These are phyloP conservation scores for Leavenworthia alabamica DNA, from an alignment of 345 rosid species.

Conservation along the genomic window DNA sequence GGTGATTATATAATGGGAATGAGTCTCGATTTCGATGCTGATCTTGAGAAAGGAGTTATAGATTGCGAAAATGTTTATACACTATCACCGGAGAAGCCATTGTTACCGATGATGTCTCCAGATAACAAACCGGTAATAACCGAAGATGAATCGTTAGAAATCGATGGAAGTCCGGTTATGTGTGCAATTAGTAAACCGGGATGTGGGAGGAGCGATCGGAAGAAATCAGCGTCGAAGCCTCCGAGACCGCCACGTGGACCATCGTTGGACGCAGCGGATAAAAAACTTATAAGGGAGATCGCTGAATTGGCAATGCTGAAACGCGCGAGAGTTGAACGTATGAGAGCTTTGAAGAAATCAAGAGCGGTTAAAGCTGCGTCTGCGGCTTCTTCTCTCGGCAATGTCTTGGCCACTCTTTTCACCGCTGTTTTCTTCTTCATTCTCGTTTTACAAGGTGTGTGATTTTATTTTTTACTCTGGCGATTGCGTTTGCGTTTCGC, in stretches of 20 bases:
- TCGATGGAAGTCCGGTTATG: conserved; percentile 18
- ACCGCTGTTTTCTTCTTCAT: conserved; percentile 58
- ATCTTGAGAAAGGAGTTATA: conserved; percentile 57
- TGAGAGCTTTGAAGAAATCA: conserved; percentile 81
- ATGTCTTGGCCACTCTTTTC: conserved; percentile 49
- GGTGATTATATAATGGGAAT: conserved; percentile 31
- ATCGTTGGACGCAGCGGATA: conserved; percentile 72
- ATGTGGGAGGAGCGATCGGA: conserved; percentile 34
- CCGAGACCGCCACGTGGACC: conserved; percentile 94
- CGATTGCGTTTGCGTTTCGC: conserved; percentile 14
- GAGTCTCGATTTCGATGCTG: conserved; percentile 44
- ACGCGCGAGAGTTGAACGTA: conserved; percentile 73
- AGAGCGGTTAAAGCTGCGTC: conserved; percentile 55
- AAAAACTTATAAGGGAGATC: conserved; percentile 72
- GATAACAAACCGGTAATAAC: conserved; percentile 26
- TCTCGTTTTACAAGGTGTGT: conserved; percentile 60
- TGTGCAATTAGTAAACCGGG: conserved; percentile 25
- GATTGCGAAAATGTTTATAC: conserved; percentile 33
- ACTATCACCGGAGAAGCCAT: conserved; percentile 30
- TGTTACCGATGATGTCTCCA: conserved; percentile 11
- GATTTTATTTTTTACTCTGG: neutral
- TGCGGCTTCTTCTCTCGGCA: conserved; percentile 38
- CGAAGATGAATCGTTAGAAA: conserved; percentile 31
- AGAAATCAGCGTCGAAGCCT: conserved; percentile 62
- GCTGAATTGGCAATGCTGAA: conserved; percentile 77